Evolutionary conservation across 176 grass and related monocot genomes (phyloP).

Genomic region (Typha latifolia): DNA sequence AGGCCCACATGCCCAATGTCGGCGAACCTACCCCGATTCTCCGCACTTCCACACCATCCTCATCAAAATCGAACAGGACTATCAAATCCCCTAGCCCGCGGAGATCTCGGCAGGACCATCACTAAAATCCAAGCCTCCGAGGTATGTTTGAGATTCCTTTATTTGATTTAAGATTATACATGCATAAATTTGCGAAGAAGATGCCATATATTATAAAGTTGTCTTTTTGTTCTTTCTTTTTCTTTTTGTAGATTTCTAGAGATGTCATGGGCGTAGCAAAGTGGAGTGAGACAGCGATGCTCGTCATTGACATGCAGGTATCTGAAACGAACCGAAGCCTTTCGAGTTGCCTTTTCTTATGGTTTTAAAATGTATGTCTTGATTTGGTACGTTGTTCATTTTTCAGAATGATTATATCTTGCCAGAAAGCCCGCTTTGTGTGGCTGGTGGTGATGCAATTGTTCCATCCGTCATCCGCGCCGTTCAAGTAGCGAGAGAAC

Average conservation of each 20-base stretch:
- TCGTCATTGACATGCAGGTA: conserved; percentile 9
- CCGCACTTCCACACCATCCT: neutral
- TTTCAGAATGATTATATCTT: conserved; percentile 12
- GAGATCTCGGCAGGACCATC: neutral
- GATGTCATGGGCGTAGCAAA: neutral
- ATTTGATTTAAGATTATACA: neutral
- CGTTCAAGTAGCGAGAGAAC: neutral
- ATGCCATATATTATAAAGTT: neutral
- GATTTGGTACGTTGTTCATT: neutral
- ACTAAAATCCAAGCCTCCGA: neutral
- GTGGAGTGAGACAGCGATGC: neutral
- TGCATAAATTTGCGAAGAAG: neutral
- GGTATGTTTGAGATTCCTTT: neutral
- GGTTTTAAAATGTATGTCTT: neutral
- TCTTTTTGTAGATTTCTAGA: neutral
- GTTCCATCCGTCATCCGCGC: conserved; percentile 5
- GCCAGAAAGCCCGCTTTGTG: neutral
- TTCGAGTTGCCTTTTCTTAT: neutral
- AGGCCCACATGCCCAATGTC: neutral
- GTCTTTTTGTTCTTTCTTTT: neutral
- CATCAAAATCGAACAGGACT: neutral
- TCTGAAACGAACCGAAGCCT: neutral
- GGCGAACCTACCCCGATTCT: neutral
- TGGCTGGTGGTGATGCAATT: conserved; percentile 1
- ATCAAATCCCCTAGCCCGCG: neutral